Base-by-base conservation (phyloP, 2,329 filamentous ascomycete genomes). In the Sphaceloma murrayae region DNA sequence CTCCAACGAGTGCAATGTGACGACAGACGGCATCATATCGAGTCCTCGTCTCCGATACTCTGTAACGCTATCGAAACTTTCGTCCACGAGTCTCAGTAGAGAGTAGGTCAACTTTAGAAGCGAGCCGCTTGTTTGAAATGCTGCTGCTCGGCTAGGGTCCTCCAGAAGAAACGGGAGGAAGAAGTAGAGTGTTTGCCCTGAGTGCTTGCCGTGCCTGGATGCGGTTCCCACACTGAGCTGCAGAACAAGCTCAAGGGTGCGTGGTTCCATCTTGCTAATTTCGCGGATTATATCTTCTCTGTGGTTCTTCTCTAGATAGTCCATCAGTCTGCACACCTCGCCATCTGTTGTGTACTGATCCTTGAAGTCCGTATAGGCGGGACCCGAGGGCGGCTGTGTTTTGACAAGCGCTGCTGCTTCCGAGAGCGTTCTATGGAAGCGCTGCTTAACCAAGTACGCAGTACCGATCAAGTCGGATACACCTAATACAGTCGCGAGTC, bases 141-240 rank as follows among this genome's bases (percentile, higher is more conserved):
- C 66, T 1, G 67, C 64, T 27, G 61, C 58, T 40, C 61, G 57
- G 9, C 57, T 55, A 0, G 66, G 58, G 46, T 71, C 67, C 45
- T 71, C 67, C 9, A 78, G 62, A 0, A 86, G 58, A 16, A 80
- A 67, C 0, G 80, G 78, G 1, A 87, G 67, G 56, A 81, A 88
- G 9, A 85, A 68, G 30, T 69, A 61, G 9, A 62, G 54, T 1
- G 51, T 47, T 2, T 46, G 43, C 30, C 4, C 52, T n/a, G 16
- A 17, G 5, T 34, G 18, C 10, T 7, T n/a, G 5, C 4, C 29
- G 11, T 4, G 24, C n/a, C 6, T 10, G 5, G 5, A 17, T 27
- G 34, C 53, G 51, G 4, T 54, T 18, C 63, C 45, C 38, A 54
- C 46, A 7, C 50, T 54, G 46, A 65, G 64, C 50, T 74, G 67